phyloP scores from a whole-genome alignment of 2,329 filamentous ascomycete species.

The Trichophyton schoenleinii region DNA sequence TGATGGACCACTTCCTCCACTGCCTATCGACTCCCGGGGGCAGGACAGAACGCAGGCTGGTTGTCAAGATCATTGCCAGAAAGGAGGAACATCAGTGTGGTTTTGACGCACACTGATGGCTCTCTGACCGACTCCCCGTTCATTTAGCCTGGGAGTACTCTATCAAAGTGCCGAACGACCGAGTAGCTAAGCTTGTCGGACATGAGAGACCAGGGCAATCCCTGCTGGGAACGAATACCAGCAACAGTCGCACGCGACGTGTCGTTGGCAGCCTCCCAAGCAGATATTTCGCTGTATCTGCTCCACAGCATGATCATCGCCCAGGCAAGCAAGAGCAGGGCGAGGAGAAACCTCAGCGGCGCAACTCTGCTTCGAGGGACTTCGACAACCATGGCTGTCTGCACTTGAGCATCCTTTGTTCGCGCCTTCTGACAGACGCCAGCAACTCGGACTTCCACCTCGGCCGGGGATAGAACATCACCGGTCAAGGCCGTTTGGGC shows the following conservation, averaged over 20 bases:
- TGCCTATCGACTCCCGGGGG: neutral
- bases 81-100: neutral
- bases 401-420: slow-evolving; percentile 9
- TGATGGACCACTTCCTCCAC: neutral
- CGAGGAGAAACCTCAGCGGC: slow-evolving; percentile 3
- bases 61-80: neutral
- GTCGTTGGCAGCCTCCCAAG: slow-evolving; percentile 14
- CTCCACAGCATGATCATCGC: slow-evolving; percentile 7
- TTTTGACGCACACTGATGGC: neutral
- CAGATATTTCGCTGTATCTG: neutral
- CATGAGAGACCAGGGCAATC: slow-evolving; percentile 7
- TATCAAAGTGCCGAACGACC: slow-evolving; percentile 11
- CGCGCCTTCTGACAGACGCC: neutral
- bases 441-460: slow-evolving; percentile 6
- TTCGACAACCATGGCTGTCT: slow-evolving; percentile 9
- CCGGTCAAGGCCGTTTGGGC: slow-evolving; percentile 4
- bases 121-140: neutral
- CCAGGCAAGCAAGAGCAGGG: slow-evolving; percentile 12
- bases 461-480: slow-evolving; percentile 3
- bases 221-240: slow-evolving; percentile 3
- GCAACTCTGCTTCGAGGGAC: slow-evolving; percentile 4
- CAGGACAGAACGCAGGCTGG: neutral
- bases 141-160: slow-evolving; percentile 11
- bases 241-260: slow-evolving; percentile 4
- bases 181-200: slow-evolving; percentile 7